phyloP scores from a whole-genome alignment of 2,329 filamentous ascomycete genomes.

The Neopestalotiopsis sp. region DNA sequence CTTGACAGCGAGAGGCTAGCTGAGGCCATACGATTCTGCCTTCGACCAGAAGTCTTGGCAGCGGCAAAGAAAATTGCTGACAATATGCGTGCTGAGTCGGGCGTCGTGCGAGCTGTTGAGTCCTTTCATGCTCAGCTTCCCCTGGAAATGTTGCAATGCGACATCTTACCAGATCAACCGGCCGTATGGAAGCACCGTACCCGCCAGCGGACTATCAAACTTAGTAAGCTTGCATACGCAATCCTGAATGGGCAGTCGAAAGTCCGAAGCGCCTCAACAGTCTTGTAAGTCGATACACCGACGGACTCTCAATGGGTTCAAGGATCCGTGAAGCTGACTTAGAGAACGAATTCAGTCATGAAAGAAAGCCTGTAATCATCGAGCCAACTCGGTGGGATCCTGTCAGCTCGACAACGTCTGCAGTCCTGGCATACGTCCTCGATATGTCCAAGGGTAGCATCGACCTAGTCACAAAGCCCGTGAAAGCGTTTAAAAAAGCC shows the following conservation, averaged over 20 bases:
- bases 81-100: too few species aligned
- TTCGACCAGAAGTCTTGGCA: conserved; percentile 34
- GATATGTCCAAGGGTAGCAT: neutral
- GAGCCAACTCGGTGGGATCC: neutral
- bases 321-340: too few species aligned
- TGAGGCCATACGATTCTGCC: conserved; percentile 40
- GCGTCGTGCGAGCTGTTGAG: neutral
- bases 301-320: too few species aligned
- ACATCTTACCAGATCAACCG: neutral
- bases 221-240: neutral
- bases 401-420: neutral
- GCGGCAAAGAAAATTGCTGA: conserved; percentile 28
- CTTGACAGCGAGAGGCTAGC: conserved; percentile 40
- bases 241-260: neutral
- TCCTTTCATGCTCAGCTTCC: neutral
- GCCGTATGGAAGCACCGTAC: neutral
- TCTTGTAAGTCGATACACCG: neutral
- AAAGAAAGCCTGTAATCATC: neutral
- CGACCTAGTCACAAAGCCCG: neutral
- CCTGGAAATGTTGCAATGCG: neutral
- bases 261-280: neutral
- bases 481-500: neutral
- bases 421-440: neutral
- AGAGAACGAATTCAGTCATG: too few species aligned
- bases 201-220: neutral